phyloP scores from a whole-genome alignment of 805 yeast genomes.

The Phaffomyces antillensis region DNA sequence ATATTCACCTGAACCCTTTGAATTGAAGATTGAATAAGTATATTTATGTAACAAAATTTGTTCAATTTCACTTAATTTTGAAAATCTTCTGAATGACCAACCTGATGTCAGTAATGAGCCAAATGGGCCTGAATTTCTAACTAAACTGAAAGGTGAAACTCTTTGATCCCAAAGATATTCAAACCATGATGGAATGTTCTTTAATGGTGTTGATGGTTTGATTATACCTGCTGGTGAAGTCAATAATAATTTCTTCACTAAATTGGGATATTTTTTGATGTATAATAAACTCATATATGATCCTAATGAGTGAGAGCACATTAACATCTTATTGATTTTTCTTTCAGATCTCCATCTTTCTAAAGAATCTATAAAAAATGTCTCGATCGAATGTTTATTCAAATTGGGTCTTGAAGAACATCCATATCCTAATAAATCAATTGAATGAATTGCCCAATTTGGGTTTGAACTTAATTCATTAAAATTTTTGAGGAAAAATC shows the following conservation, averaged over 20 bases:
- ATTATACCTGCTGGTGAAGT: slow-evolving; percentile 88
- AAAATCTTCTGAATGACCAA: slow-evolving; percentile 82
- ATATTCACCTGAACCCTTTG: slow-evolving; percentile 90
- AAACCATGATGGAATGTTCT: slow-evolving; percentile 69
- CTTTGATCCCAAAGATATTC: slow-evolving; percentile 77
- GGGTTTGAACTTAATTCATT: slow-evolving; percentile 37
- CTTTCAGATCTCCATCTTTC: slow-evolving; percentile 53
- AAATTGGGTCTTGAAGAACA: slow-evolving; percentile 68
- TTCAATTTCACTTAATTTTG: slow-evolving; percentile 36
- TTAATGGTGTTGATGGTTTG: slow-evolving; percentile 33
- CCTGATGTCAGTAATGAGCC: slow-evolving; percentile 85
- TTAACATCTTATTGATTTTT: slow-evolving; percentile 41
- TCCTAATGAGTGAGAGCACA: slow-evolving; percentile 89
- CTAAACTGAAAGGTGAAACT: slow-evolving; percentile 77
- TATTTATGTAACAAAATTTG: slow-evolving; percentile 67
- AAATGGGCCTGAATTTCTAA: slow-evolving; percentile 68
- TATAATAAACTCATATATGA: slow-evolving; percentile 73
- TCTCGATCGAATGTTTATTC: slow-evolving; percentile 26
- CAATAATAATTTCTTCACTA: slow-evolving; percentile 62
- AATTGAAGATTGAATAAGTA: slow-evolving; percentile 76
- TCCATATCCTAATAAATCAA: slow-evolving; percentile 89
- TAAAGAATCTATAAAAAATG: slow-evolving; percentile 46
- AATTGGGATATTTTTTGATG: slow-evolving; percentile 51
- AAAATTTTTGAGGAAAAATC: slow-evolving; percentile 72
- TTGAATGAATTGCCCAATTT: slow-evolving; percentile 72